phyloP scores from a whole-genome alignment of 495 filamentous ascomycete species.

The Baudoinia panamericana region DNA sequence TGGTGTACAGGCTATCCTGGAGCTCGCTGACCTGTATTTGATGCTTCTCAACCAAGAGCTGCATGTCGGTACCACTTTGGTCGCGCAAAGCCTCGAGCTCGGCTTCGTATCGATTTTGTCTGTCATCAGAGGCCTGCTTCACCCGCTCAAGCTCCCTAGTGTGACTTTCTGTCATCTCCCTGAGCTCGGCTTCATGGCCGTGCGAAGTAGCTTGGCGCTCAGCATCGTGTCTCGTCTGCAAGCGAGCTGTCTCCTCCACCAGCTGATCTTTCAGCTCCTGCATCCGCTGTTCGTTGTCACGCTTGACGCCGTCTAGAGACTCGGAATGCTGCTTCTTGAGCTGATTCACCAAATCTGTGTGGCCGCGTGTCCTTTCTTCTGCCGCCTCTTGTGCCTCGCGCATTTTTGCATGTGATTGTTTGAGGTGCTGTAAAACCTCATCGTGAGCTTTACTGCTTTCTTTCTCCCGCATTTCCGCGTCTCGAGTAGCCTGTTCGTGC shows the following conservation, averaged over 20 bases:
- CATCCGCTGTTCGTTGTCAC: not conserved
- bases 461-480: not conserved
- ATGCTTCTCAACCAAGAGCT: too few species aligned
- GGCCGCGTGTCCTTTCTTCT: not conserved
- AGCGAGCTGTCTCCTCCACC: not conserved
- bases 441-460: not conserved
- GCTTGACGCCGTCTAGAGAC: not conserved
- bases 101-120: too few species aligned
- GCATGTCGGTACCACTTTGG: too few species aligned
- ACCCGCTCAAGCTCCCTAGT: not conserved
- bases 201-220: not conserved
- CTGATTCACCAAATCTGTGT: not conserved
- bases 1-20: too few species aligned
- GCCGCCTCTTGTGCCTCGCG: not conserved
- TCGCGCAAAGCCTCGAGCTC: too few species aligned
- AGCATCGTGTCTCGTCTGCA: not conserved
- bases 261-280: conserved; percentile 1
- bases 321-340: conserved; percentile 1
- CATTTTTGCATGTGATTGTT: too few species aligned
- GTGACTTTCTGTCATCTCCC: not conserved
- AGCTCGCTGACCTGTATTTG: too few species aligned
- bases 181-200: not conserved
- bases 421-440: not conserved
- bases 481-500: too few species aligned
- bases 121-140: too few species aligned